Base-by-base conservation (phyloP, 2,329 filamentous ascomycete species). In the Helicocarpus griseus region DNA sequence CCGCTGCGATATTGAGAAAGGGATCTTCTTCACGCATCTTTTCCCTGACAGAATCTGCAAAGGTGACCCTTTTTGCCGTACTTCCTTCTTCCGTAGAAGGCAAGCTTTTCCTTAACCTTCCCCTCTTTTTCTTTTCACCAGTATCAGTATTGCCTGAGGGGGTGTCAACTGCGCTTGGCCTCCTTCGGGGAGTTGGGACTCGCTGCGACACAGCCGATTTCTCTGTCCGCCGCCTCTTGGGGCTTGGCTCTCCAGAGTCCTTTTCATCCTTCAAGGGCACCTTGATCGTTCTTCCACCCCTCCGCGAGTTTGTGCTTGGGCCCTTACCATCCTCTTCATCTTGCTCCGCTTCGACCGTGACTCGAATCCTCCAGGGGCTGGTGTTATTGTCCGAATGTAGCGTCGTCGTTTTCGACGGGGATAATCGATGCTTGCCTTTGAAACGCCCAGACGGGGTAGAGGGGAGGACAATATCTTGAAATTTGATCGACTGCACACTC, bases 361-460 rank as follows among this genome's bases (percentile, higher is more conserved):
- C 71, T 41, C 70, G 65, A 52, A 75, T 74, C 51, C 71, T 69
- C 72, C 72, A 74, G 26, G 72, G 72, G 56, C 71, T 75, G 13
- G 69, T 59, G 59, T 72, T 71, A 60, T 71, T 71, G 6, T 65
- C 67, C 7, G 69, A 69, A 9, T 62, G 58, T 40, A 63, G 62
- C 2, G 60, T 52, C 43, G 53, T 53, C 11, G 53, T 54, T 40
- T 70, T 72, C n/a, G 67, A 63, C 11, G 69, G 69, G 13, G 69
- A 72, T 31, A 65, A 49, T 17, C 50, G 53, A 38, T 38, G 52
- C 17, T 48, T 50, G 38, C 35, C 43, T 14, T 4, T 66, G 64
- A 38, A 60, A 52, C 43, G 63, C 58, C 44, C 58, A 56, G 54
- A 58, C 3, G 69, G 69, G 3, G 68, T 68, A 5, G 63, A 64